Evolutionary conservation across 2,329 filamentous ascomycete species (phyloP).

Genomic region (Colletotrichum shisoi): DNA sequence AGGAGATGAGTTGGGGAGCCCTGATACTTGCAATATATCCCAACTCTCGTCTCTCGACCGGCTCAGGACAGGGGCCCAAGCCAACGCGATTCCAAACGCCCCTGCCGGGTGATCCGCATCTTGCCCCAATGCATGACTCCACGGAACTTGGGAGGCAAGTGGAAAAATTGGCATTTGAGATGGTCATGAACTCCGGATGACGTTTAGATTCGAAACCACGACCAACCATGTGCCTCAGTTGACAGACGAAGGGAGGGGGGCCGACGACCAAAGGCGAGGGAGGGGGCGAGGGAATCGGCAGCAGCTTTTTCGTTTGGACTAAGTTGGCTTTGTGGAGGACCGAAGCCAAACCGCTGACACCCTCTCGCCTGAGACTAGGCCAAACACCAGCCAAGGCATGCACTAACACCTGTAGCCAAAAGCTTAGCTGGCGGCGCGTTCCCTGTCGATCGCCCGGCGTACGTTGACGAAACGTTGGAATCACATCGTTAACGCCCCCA

Average conservation of each 20-base stretch:
- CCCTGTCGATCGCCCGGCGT: background rate
- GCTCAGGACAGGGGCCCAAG: slow-evolving; percentile 4
- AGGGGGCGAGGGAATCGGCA: background rate
- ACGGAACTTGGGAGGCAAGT: background rate
- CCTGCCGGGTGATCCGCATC: slow-evolving; percentile 30
- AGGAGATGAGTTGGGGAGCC: background rate
- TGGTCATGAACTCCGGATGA: slow-evolving; percentile 27
- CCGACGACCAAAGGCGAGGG: background rate
- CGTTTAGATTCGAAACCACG: slow-evolving; percentile 29
- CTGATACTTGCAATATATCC: slow-evolving; percentile 25
- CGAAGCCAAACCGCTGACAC: slow-evolving; percentile 9
- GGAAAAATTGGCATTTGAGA: slow-evolving; percentile 8
- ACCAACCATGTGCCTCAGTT: background rate
- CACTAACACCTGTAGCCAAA: slow-evolving; percentile 7
- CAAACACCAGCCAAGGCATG: slow-evolving; percentile 11
- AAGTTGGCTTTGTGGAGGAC: slow-evolving; percentile 1
- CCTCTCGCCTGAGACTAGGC: slow-evolving; percentile 19
- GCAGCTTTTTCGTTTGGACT: slow-evolving; percentile 15
- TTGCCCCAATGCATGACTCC: slow-evolving; percentile 20
- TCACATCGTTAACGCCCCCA: slow-evolving; percentile 4
- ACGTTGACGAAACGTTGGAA: slow-evolving; percentile 1
- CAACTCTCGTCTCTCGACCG: slow-evolving; percentile 14
- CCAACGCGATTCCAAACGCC: slow-evolving; percentile 16
- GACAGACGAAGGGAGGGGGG: slow-evolving; percentile 7
- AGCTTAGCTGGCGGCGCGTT: slow-evolving; percentile 13